Evolutionary conservation across 331 rosid species (phyloP), one percentile per base, ranked within the genome.

Genomic region (Stylosanthes scabra): DNA sequence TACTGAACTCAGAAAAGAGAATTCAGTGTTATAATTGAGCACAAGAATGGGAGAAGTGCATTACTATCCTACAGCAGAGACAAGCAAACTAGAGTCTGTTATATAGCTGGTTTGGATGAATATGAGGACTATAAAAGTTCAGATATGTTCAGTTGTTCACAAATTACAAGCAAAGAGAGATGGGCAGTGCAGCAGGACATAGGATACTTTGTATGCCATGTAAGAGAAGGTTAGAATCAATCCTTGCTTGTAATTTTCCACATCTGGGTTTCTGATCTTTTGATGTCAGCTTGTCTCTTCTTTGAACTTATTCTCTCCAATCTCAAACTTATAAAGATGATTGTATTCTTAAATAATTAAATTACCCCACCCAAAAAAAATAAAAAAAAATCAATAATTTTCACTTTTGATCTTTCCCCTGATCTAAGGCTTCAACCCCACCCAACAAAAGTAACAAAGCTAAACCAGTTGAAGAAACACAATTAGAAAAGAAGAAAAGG

Each of bases 171-270:
- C 39, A 34, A 34, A 34, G 40, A 51, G 29, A 49, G 10, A 52
- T 49, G 47, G 25, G 25, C 11, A 69, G 16, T 49, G 59, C 7
- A 70, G 74, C 70, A 34, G 60, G 34, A 54, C 37, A 68, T 68
- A 34, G 28, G 75, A 25, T 42, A 28, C 65, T 66, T 64, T 56
- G 44, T 67, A 59, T 76, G 72, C 58, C 67, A 77, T 71, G 25
- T 60, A 56, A 63, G 57, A 57, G 67, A 73, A 73, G 80, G 59
- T 73, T 77, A 2, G 78, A 82, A 82, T 68, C 65, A 14, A 78
- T 78, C 75, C 74, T 78, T 82, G 71, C 86, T 78, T 68, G 80
- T 25, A 25, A 72, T 51, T 67, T 67, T 78, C 77, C 63, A 74
- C 70, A 64, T 72, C 68, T 72, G 79, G 62, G 66, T 60, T 34